Conservation (phyloP, 2,329 filamentous ascomycete species). For the Pezicula radicicola region DNA sequence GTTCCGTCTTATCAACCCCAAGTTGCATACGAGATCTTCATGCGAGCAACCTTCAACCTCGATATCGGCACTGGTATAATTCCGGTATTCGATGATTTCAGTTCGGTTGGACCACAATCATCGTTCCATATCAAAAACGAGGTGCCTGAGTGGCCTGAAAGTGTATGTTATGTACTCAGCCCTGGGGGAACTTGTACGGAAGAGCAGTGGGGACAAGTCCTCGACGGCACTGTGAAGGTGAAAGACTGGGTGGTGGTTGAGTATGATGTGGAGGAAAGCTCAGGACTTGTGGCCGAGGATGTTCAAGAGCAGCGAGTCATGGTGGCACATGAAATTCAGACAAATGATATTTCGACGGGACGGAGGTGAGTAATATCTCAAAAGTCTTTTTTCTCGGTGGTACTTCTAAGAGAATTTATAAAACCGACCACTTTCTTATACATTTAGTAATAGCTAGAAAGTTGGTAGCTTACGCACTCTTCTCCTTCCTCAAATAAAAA, state of each 20-base stretch:
- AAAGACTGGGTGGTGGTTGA: neutral
- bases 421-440: no score
- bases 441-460: no score
- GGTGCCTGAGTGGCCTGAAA: constrained; percentile 33
- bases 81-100: constrained; percentile 32
- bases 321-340: neutral
- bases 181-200: neutral
- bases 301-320: neutral
- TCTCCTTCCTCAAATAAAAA: no score
- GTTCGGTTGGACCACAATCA: constrained; percentile 28
- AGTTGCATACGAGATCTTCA: constrained; percentile 47
- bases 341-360: no score
- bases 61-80: constrained; percentile 50
- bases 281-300: neutral
- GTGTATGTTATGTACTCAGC: constrained; percentile 36
- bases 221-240: neutral
- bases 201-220: neutral
- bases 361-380: no score
- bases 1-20: constrained; percentile 49
- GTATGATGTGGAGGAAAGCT: neutral
- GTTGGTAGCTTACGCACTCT: no score
- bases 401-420: no score
- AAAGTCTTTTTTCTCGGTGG: no score
- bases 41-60: constrained; percentile 41
- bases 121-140: constrained; percentile 35